Percentiles rank a stretch among this genome's conserved stretches.
These are phyloP conservation scores for Miamiensis avidus DNA, from an alignment of 169 alveolate species.

Conservation along the genomic window DNA sequence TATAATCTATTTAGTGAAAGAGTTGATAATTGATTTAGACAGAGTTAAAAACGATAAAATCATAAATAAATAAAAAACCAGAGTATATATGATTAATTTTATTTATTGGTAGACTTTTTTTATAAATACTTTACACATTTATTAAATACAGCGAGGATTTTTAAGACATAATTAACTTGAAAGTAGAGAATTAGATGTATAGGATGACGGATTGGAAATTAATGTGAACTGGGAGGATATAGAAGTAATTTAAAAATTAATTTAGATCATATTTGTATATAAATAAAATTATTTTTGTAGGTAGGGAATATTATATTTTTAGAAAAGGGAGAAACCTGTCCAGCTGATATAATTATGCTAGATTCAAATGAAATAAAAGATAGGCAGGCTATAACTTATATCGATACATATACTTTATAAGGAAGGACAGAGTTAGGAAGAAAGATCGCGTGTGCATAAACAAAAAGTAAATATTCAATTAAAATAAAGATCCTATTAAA, in stretches of 20 bases:
- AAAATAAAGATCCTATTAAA: too few relatives aligned
- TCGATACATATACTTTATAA: neutral
- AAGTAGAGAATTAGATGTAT: too few relatives aligned
- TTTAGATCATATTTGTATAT: neutral
- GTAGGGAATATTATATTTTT: neutral
- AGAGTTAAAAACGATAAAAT: neutral
- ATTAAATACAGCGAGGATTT: neutral
- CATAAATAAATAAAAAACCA: neutral
- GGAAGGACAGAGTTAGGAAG: neutral
- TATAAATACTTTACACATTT: too few relatives aligned
- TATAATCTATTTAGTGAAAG: neutral
- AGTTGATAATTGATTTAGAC: neutral
- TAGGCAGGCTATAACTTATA: neutral
- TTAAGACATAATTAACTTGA: neutral
- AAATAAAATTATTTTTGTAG: neutral
- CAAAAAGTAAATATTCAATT: neutral
- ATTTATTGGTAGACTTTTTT: too few relatives aligned
- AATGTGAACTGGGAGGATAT: neutral
- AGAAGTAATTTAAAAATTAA: neutral
- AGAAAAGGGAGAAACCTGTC: neutral
- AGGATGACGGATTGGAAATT: neutral
- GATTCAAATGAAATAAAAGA: neutral
- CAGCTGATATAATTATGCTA: neutral
- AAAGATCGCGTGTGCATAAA: neutral
- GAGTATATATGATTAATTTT: neutral